Percentiles rank a stretch among this genome's conserved stretches.
These are phyloP conservation scores for Globisporangium echinulatum DNA, from an alignment of 352 stramenopile species.

Conservation along the genomic window DNA sequence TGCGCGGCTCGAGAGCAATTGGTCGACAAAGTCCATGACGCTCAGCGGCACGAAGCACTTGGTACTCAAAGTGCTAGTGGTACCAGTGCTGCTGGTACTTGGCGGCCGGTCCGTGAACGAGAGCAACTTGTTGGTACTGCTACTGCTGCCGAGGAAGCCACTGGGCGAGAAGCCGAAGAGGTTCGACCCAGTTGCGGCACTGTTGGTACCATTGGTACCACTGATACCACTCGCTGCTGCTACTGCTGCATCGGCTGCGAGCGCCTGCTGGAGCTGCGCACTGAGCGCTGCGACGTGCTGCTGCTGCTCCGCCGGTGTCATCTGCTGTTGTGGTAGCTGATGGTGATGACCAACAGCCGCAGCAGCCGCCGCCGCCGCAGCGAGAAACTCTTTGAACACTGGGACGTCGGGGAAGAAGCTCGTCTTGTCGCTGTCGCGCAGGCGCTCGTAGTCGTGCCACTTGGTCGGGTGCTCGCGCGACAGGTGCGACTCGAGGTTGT, in stretches of 20 bases:
- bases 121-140: slow-evolving; percentile 10
- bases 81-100: not conserved
- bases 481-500: slow-evolving; percentile 51
- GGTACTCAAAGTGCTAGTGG: no score
- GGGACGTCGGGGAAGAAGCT: slow-evolving; percentile 32
- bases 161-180: slow-evolving; percentile 12
- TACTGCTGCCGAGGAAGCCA: slow-evolving; percentile 5
- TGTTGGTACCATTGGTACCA: not conserved
- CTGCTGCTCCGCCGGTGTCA: not conserved
- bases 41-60: slow-evolving; percentile 23
- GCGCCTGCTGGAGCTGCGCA: not conserved
- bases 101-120: slow-evolving; percentile 9
- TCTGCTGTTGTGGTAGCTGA: slow-evolving; percentile 1
- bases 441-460: slow-evolving; percentile 45
- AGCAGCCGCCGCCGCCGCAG: slow-evolving; percentile 2
- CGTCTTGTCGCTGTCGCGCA: slow-evolving; percentile 39
- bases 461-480: slow-evolving; percentile 38
- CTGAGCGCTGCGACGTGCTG: not conserved
- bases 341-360: not conserved
- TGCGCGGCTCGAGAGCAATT: slow-evolving; percentile 22
- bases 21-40: slow-evolving; percentile 35
- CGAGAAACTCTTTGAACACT: slow-evolving; percentile 20
- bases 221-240: not conserved
- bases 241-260: not conserved
- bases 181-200: not conserved